Conservation (phyloP, 164 flowering plant species). For the Stephania yunnanensis region DNA sequence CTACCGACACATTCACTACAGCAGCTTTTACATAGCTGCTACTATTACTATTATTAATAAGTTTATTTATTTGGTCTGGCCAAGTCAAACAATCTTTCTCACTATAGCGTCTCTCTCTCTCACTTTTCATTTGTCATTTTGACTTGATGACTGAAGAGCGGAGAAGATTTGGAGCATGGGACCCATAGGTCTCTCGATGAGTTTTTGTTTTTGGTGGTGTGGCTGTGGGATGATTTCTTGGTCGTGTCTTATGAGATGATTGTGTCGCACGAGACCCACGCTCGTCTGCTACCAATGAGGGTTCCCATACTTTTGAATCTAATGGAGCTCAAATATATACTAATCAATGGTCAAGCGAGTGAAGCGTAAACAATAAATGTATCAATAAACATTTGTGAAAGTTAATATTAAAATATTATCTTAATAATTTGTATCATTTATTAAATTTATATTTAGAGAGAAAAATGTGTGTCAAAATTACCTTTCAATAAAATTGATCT, state of each 20-base stretch:
- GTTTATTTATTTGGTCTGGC: not conserved
- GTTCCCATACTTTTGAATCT: not conserved
- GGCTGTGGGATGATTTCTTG: not conserved
- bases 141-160: not conserved
- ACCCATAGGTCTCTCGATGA: not conserved
- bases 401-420: too few species aligned
- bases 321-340: too few species aligned
- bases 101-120: too few species aligned
- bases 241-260: not conserved
- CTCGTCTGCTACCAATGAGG: not conserved
- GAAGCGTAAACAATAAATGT: too few species aligned
- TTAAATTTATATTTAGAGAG: too few species aligned
- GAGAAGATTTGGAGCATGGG: not conserved
- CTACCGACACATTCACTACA: not conserved
- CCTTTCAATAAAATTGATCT: too few species aligned
- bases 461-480: too few species aligned
- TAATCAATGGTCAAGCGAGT: too few species aligned
- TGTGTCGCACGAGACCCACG: not conserved
- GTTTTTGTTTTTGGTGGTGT: not conserved
- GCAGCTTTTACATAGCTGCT: not conserved
- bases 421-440: too few species aligned
- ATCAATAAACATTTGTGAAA: too few species aligned
- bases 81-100: not conserved
- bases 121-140: not conserved
- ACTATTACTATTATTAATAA: too few species aligned